Percentiles rank a stretch among this genome's conserved stretches.
phyloP scores from a whole-genome alignment of 2,329 filamentous ascomycete genomes.

The Botryotinia convoluta region DNA sequence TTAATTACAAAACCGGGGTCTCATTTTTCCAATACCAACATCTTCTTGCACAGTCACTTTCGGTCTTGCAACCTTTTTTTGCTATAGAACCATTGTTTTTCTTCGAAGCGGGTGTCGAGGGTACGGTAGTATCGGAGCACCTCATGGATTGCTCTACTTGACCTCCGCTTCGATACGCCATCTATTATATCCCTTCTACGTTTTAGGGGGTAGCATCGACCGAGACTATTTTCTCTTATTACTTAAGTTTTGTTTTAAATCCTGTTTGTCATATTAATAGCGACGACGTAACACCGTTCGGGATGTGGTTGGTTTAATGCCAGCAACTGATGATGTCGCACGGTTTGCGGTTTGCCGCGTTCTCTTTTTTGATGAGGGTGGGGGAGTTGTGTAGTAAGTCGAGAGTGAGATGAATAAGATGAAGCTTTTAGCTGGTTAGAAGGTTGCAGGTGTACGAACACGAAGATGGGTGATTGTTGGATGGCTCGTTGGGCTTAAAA shows the following conservation, averaged over 20 bases:
- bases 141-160: constrained; percentile 7
- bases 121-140: constrained; percentile 14
- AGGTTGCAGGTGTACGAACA: neutral
- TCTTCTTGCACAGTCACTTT: constrained; percentile 26
- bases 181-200: constrained; percentile 25
- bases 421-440: constrained; percentile 14
- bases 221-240: constrained; percentile 18
- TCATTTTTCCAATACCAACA: constrained; percentile 36
- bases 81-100: constrained; percentile 29
- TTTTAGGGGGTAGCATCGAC: constrained; percentile 10
- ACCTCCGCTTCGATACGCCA: constrained; percentile 33
- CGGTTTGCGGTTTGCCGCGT: constrained; percentile 8
- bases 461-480: constrained; percentile 4
- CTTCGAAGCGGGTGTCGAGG: constrained; percentile 1
- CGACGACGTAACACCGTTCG: constrained; percentile 22
- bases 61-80: constrained; percentile 24
- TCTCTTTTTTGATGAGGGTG: constrained; percentile 16
- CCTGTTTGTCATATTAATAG: constrained; percentile 29
- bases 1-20: constrained; percentile 36
- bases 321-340: constrained; percentile 19
- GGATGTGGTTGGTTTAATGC: constrained; percentile 17
- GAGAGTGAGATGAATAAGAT: constrained; percentile 6
- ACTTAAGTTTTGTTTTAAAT: constrained; percentile 16
- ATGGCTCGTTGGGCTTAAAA: constrained; percentile 12
- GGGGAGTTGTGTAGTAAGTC: neutral